These are phyloP conservation scores for Podospora tetraspora DNA, from an alignment of 495 filamentous ascomycete genomes.

Conservation along the genomic window DNA sequence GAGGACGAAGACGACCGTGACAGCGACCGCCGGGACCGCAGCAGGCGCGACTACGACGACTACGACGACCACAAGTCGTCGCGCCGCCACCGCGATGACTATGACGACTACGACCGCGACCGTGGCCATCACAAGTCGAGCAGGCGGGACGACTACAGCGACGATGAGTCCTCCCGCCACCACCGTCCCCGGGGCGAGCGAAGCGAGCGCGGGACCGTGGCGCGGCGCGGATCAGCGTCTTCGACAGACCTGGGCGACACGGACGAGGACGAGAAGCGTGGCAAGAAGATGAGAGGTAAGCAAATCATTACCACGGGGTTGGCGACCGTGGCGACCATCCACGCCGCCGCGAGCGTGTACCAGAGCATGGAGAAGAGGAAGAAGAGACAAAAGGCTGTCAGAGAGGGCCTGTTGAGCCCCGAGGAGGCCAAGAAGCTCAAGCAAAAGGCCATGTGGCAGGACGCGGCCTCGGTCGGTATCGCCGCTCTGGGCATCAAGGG, in stretches of 20 bases:
- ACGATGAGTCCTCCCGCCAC: conserved; percentile 39
- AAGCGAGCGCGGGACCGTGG: conserved; percentile 18
- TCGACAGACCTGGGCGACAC: conserved; percentile 62
- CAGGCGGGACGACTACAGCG: conserved; percentile 44
- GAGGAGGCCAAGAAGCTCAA: conserved; percentile 71
- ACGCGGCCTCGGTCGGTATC: conserved; percentile 74
- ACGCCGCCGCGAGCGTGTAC: conserved; percentile 77
- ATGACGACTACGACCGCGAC: conserved; percentile 42
- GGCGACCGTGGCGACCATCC: conserved; percentile 82
- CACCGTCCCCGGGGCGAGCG: conserved; percentile 22
- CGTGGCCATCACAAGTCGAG: conserved; percentile 32
- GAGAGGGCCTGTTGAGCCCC: conserved; percentile 65
- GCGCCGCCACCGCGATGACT: conserved; percentile 42
- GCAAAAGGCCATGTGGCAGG: conserved; percentile 66
- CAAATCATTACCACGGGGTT: conserved; percentile 77
- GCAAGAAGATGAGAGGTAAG: conserved; percentile 77
- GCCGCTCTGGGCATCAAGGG: conserved; percentile 83
- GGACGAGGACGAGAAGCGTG: conserved; percentile 68
- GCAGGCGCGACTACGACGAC: conserved; percentile 30
- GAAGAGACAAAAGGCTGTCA: conserved; percentile 61
- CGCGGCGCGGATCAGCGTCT: conserved; percentile 38
- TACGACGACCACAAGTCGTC: conserved; percentile 32
- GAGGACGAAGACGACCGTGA: conserved; percentile 37
- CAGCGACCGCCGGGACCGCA: conserved; percentile 20
- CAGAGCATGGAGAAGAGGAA: conserved; percentile 69